These are phyloP conservation scores for Penicillium waksmanii DNA, from an alignment of 495 filamentous ascomycete species.

Conservation along the genomic window DNA sequence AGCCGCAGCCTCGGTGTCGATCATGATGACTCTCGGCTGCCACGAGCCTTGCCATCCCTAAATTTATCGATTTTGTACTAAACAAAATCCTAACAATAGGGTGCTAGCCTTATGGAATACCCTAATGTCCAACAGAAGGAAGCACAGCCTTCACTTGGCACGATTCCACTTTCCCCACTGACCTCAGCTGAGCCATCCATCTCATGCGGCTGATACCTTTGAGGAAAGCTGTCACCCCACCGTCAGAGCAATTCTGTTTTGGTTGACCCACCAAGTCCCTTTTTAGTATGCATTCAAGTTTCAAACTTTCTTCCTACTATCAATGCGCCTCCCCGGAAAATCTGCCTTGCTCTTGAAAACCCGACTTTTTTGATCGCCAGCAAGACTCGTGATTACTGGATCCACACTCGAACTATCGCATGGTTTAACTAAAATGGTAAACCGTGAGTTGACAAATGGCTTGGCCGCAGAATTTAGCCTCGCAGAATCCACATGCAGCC, in stretches of 20 bases:
- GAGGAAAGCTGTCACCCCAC: background rate
- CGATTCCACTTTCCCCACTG: background rate
- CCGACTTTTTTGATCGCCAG: background rate
- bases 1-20: background rate
- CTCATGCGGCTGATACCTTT: background rate
- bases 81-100: background rate
- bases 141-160: background rate
- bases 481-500: slow-evolving; percentile 1
- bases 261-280: slow-evolving; percentile 4
- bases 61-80: background rate
- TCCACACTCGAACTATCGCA: background rate
- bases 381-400: background rate
- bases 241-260: too few species aligned
- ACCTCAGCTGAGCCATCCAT: background rate
- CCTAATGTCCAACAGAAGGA: background rate
- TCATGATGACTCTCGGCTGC: background rate
- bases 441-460: slow-evolving; percentile 3
- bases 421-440: background rate
- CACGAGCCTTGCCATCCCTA: background rate
- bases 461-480: slow-evolving; percentile 9
- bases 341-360: slow-evolving; percentile 6
- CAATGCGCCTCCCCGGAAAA: slow-evolving; percentile 10
- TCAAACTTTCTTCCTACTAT: background rate
- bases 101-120: background rate
- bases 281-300: slow-evolving; percentile 8